phyloP scores from a whole-genome alignment of 2,329 filamentous ascomycete species.

The Grosmannia clavigera region DNA sequence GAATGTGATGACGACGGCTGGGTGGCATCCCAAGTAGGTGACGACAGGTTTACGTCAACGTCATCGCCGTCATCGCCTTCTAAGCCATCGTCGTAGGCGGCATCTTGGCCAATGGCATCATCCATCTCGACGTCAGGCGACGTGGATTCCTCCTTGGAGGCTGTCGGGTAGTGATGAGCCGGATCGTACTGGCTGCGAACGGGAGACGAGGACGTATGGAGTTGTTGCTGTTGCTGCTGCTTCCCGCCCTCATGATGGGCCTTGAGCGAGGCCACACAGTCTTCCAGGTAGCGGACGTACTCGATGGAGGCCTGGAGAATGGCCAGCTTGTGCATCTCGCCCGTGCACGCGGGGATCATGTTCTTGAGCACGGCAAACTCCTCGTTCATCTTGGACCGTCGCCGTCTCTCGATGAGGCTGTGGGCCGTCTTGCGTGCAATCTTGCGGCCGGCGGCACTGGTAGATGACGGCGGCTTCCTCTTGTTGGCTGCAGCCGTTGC shows the following conservation, averaged over 20 bases:
- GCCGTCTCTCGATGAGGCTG: conserved; percentile 79
- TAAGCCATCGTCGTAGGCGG: not conserved
- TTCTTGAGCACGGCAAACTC: conserved; percentile 88
- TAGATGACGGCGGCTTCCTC: conserved; percentile 64
- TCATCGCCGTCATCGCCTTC: not conserved
- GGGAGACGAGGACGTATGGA: not conserved
- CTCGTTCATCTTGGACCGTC: conserved; percentile 97
- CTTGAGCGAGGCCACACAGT: conserved; percentile 74
- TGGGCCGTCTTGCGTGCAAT: conserved; percentile 94
- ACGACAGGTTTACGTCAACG: not conserved
- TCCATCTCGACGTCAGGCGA: conserved; percentile 49
- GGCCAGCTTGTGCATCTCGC: conserved; percentile 95
- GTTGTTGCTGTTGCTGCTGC: not conserved
- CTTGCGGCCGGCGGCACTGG: conserved; percentile 81
- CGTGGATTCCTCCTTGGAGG: conserved; percentile 23
- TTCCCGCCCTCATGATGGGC: conserved; percentile 31
- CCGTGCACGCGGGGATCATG: conserved; percentile 92
- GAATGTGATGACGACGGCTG: not conserved
- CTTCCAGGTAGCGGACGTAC: conserved; percentile 86
- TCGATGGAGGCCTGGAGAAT: conserved; percentile 96
- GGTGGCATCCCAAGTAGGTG: not conserved
- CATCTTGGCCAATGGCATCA: conserved; percentile 21
- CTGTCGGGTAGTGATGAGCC: conserved; percentile 13
- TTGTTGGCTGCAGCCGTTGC: conserved; percentile 35
- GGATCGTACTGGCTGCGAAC: conserved; percentile 17